These are phyloP conservation scores for Croton laevigatus DNA, from an alignment of 441 rosid species.

Conservation along the genomic window DNA sequence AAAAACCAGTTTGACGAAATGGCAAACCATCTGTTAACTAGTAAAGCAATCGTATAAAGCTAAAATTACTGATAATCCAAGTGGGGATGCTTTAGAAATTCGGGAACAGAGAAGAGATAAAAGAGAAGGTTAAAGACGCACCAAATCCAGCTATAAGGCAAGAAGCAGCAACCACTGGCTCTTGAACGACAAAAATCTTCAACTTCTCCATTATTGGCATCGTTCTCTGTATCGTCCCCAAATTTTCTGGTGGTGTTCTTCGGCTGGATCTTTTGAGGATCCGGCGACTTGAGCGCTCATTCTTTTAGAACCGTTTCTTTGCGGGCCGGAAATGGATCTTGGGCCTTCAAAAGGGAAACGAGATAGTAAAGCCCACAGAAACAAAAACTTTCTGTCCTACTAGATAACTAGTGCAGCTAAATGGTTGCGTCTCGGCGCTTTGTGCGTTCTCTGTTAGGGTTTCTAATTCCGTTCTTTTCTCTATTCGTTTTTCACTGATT, in stretches of 20 bases:
- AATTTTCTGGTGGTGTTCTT: neutral
- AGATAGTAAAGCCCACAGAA: too few relatives aligned
- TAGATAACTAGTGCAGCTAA: too few relatives aligned
- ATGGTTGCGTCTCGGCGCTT: too few relatives aligned
- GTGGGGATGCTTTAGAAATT: neutral
- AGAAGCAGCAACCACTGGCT: constrained; percentile 88
- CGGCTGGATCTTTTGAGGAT: neutral
- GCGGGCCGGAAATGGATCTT: neutral
- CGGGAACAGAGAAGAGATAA: neutral
- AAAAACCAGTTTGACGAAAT: neutral
- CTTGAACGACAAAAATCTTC: constrained; percentile 77
- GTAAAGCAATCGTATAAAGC: neutral
- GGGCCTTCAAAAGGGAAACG: too few relatives aligned
- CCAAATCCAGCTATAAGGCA: constrained; percentile 84
- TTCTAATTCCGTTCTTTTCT: too few relatives aligned
- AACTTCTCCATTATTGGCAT: constrained; percentile 84
- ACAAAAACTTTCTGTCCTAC: too few relatives aligned
- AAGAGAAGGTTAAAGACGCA: constrained; percentile 18
- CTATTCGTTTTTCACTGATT: too few relatives aligned
- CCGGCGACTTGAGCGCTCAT: neutral
- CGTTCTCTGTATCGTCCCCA: constrained; percentile 14
- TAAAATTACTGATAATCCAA: neutral
- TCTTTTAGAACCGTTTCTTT: neutral
- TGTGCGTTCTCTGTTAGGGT: too few relatives aligned
- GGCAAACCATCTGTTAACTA: neutral